Base-by-base conservation (phyloP, 768 basidiomycete species). In the Termitomyces bulborhizus region DNA sequence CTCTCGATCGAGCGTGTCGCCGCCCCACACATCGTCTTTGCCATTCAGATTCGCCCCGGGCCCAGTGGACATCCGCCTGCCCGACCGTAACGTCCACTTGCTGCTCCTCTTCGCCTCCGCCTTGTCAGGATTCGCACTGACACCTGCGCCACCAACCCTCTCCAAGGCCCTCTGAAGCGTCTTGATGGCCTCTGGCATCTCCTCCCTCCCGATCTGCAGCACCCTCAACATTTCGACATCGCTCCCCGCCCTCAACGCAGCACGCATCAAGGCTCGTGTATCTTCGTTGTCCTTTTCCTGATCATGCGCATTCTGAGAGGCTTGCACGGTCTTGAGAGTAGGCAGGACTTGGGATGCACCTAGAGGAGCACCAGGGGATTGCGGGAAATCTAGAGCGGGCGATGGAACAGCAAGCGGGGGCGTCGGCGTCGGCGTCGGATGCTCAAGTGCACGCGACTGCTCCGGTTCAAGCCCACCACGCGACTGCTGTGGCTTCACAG, bases 151-250 rank as follows among this genome's bases (percentile, higher is more conserved):
- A 42, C 73, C 69, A 52, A 76, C 73, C 18, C 63, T 60, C 70
- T 84, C 83, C 48, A 88, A 70, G 15, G 82, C 82, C 24, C 89
- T 71, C 69, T 89, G 88, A 16, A 92, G 73, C 4, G 89, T 84
- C 71, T 88, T 89, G 66, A 90, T 83, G 12, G 88, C 88, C 66
- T 92, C 90, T 1, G 85, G 84, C 78, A 89, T 85, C 66, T 89
- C 86, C 44, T 81, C 79, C 45, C 82, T 71, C 34, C 76, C 76
- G 43, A 86, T 78, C 59, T 86, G 81, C 40, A 90, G 71, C 1
- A 84, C 76, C 18, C 75, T 71, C 32, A 88, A 69, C 76, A 90
- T 82, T 60, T 82, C 79, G 8, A 73, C 78, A 62, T 90, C 89
- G 59, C 72, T 83, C 52, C 78, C 78, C 6, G 79, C 72, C 50